phyloP scores from a whole-genome alignment of 202 grass and related monocot genomes.

The Schoenoplectus tabernaemontani region DNA sequence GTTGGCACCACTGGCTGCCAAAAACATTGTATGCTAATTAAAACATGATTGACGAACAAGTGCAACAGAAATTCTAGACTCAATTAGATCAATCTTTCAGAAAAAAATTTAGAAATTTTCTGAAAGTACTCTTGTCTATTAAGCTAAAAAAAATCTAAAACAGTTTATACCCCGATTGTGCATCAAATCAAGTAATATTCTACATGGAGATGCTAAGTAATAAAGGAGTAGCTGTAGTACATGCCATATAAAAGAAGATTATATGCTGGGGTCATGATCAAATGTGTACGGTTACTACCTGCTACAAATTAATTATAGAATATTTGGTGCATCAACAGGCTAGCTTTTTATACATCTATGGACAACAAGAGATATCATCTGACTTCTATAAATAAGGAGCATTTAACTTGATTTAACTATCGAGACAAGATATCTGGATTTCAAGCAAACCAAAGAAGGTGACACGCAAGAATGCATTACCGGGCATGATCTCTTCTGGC shows the following conservation, averaged over 20 bases:
- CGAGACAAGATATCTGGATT: background rate
- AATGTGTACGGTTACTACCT: background rate
- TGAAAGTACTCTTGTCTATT: too few relatives aligned
- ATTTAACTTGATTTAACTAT: background rate
- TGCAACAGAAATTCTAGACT: background rate
- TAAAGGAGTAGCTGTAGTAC: background rate
- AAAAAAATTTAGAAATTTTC: background rate
- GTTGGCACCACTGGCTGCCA: background rate
- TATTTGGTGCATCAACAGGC: background rate
- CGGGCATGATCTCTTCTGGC: constrained; percentile 43
- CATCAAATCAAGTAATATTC: background rate
- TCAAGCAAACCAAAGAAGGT: background rate
- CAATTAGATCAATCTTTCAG: background rate
- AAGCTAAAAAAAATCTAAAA: too few relatives aligned
- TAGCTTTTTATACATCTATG: background rate
- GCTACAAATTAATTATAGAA: background rate
- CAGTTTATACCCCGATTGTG: too few relatives aligned
- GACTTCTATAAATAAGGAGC: constrained; percentile 9
- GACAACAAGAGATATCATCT: background rate
- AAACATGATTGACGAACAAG: background rate
- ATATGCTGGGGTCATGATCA: background rate
- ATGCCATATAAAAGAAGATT: background rate
- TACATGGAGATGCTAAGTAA: background rate
- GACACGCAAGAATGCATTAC: constrained; percentile 27
- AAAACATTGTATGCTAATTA: background rate